A percentile compares a stretch with the other conserved stretches of the same genome.
Evolutionary conservation across 1,139 yeast species (phyloP).

Genomic region (Kurtzmaniella quercitrusa): DNA sequence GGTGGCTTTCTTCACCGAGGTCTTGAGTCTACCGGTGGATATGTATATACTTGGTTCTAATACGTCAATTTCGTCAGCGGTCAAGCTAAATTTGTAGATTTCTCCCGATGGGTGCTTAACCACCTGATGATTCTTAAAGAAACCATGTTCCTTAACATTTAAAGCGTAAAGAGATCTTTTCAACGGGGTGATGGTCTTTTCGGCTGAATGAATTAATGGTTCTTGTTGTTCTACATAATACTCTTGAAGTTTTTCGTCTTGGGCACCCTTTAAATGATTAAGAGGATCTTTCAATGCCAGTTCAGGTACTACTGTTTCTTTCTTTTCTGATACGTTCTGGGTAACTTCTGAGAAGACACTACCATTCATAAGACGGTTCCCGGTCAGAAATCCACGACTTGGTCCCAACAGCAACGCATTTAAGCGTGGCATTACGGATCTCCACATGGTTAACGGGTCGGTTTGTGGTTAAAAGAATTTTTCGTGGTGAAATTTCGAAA

Average conservation of each 20-base stretch:
- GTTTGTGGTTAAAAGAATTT: background rate
- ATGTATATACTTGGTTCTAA: constrained; percentile 83
- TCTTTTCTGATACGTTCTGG: constrained; percentile 11
- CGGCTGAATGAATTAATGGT: constrained; percentile 24
- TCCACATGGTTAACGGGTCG: background rate
- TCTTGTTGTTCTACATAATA: constrained; percentile 28
- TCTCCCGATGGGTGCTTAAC: constrained; percentile 46
- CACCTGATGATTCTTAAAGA: constrained; percentile 61
- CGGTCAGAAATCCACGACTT: constrained; percentile 8
- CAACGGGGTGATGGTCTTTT: constrained; percentile 60
- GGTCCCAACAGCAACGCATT: background rate
- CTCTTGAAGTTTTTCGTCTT: constrained; percentile 33
- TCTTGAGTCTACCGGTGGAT: constrained; percentile 74
- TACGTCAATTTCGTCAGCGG: constrained; percentile 63
- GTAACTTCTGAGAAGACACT: constrained; percentile 29
- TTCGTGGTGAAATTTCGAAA: background rate
- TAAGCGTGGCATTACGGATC: constrained; percentile 1
- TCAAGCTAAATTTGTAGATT: constrained; percentile 52
- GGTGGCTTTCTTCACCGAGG: constrained; percentile 86
- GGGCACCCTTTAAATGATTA: constrained; percentile 14
- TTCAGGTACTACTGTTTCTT: constrained; percentile 5
- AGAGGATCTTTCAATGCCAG: background rate
- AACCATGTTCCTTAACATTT: constrained; percentile 65
- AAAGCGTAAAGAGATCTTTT: constrained; percentile 60
- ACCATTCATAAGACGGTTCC: constrained; percentile 11